phyloP scores from a whole-genome alignment of 805 yeast species.

The Metschnikowia dekortorum region DNA sequence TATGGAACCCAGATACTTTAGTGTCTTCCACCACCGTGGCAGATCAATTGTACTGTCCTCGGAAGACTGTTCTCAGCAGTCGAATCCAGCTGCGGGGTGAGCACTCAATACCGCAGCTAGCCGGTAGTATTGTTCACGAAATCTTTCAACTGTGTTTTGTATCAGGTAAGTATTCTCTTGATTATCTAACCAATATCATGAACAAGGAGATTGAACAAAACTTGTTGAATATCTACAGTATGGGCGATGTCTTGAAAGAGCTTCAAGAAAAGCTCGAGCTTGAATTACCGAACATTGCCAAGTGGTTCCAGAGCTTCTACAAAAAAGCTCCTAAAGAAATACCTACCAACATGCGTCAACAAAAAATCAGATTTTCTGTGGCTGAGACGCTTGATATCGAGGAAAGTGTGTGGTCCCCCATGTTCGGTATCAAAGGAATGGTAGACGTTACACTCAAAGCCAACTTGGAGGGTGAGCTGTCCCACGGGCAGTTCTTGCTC shows the following conservation, averaged over 20 bases:
- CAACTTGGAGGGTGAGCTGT: conserved; percentile 30
- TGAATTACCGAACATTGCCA: conserved; percentile 49
- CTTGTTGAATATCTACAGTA: conserved; percentile 49
- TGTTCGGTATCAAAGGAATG: conserved; percentile 83
- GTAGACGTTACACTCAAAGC: conserved; percentile 84
- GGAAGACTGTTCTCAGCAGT: conserved; percentile 62
- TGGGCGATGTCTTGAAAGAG: conserved; percentile 45
- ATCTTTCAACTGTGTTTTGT: conserved; percentile 60
- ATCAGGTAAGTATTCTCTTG: conserved; percentile 30
- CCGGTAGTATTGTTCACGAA: conserved; percentile 82
- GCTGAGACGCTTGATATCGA: conserved; percentile 75
- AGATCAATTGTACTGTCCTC: conserved; percentile 65
- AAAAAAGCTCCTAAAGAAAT: conserved; percentile 19
- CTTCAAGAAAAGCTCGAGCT: conserved; percentile 40
- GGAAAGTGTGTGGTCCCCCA: conserved; percentile 89
- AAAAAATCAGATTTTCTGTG: conserved; percentile 45
- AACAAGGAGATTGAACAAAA: conserved; percentile 42
- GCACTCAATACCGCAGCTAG: conserved; percentile 57
- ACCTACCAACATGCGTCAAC: conserved; percentile 24
- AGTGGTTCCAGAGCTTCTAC: conserved; percentile 50
- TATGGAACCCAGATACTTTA: conserved; percentile 80
- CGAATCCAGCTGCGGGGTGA: conserved; percentile 61
- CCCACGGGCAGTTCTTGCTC: conserved; percentile 46
- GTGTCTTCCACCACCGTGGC: conserved; percentile 81
- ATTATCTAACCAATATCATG: conserved; percentile 33